Evolutionary conservation across 164 flowering plant species (phyloP).

Genomic region (Magnolia officinalis): DNA sequence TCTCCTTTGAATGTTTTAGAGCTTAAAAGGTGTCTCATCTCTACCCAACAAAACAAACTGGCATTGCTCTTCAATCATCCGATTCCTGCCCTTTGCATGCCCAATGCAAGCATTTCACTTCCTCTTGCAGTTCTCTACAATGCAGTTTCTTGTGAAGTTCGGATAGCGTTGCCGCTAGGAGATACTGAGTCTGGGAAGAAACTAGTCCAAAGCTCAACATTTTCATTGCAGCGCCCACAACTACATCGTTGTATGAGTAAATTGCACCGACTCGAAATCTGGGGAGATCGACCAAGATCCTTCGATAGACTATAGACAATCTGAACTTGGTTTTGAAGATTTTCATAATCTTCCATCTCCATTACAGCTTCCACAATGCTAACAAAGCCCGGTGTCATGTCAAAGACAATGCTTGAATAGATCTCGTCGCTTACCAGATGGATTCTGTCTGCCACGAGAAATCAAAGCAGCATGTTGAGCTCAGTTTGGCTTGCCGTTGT

Average conservation of each 20-base stretch:
- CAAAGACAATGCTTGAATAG: constrained; percentile 33
- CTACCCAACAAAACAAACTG: constrained; percentile 74
- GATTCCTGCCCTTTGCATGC: constrained; percentile 22
- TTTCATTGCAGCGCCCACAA: constrained; percentile 35
- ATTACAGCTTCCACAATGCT: constrained; percentile 22
- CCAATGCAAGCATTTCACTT: constrained; percentile 23
- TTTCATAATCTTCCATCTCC: constrained; percentile 3
- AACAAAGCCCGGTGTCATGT: constrained; percentile 16
- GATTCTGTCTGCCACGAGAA: constrained; percentile 16
- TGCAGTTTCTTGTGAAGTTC: constrained; percentile 24
- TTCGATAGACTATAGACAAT: constrained; percentile 38
- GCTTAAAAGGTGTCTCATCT: constrained; percentile 61
- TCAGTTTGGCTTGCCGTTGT: constrained; percentile 26
- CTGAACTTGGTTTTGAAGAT: constrained; percentile 22
- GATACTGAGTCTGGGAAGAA: constrained; percentile 38
- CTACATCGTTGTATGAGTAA: constrained; percentile 26
- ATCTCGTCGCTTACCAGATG: constrained; percentile 40
- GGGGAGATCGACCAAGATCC: constrained; percentile 41
- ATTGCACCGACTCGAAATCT: constrained; percentile 37
- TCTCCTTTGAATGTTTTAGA: constrained; percentile 56
- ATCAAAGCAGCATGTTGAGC: constrained; percentile 25
- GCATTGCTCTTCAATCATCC: constrained; percentile 41
- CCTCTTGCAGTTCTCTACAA: constrained; percentile 21
- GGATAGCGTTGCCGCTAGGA: constrained; percentile 25
- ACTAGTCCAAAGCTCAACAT: constrained; percentile 44